Conservation (phyloP, 257 asterid genomes). For the Plantago ovata region DNA sequence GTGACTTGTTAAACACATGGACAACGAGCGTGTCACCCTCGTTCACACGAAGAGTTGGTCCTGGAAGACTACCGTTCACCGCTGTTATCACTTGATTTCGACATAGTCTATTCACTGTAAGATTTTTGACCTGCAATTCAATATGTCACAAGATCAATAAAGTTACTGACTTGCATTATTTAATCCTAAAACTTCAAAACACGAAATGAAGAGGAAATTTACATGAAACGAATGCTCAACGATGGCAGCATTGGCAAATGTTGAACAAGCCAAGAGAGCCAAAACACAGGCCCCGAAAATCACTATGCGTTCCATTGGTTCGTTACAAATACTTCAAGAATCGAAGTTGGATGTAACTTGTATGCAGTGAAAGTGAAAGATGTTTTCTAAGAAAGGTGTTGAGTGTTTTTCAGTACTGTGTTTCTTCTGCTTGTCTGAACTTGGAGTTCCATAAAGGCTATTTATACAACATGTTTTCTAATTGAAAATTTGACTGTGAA, state of each 20-base stretch:
- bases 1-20: constrained; percentile 53
- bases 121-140: constrained; percentile 53
- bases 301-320: constrained; percentile 22
- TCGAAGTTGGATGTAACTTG: background rate
- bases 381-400: background rate
- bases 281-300: constrained; percentile 24
- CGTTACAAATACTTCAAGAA: background rate
- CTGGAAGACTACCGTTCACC: constrained; percentile 63
- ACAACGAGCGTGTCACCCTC: constrained; percentile 72
- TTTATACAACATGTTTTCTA: background rate
- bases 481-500: background rate
- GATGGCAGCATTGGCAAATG: constrained; percentile 44
- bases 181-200: no score
- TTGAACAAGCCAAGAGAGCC: constrained; percentile 27
- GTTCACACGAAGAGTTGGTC: constrained; percentile 43
- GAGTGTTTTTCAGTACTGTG: constrained; percentile 4
- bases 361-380: background rate
- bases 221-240: constrained; percentile 71
- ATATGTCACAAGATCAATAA: background rate
- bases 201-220: constrained; percentile 12
- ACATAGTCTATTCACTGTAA: constrained; percentile 46
- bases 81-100: constrained; percentile 51
- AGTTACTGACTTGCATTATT: no score
- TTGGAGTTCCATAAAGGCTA: constrained; percentile 2
- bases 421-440: constrained; percentile 9